Evolutionary conservation across 2,329 filamentous ascomycete genomes (phyloP).

Genomic region (Fusarium neocosmosporiellum): DNA sequence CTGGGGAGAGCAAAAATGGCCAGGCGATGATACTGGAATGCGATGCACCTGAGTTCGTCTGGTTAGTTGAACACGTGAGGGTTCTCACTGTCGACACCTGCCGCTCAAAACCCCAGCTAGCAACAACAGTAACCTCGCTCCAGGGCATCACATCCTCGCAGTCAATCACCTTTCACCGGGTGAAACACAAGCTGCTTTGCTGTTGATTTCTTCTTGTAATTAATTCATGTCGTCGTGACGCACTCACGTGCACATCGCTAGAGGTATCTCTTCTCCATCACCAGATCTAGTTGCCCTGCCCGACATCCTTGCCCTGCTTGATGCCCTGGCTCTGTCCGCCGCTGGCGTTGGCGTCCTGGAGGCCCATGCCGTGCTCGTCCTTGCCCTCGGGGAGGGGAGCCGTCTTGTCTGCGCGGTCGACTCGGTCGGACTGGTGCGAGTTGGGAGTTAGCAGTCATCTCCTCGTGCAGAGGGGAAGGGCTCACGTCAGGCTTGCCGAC

Average conservation of each 20-base stretch:
- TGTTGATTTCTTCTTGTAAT: constrained; percentile 27
- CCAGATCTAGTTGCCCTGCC: constrained; percentile 51
- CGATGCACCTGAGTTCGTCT: background rate
- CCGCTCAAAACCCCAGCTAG: background rate
- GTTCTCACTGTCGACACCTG: background rate
- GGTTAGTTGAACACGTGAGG: background rate
- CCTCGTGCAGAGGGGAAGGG: background rate
- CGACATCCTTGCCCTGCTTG: constrained; percentile 52
- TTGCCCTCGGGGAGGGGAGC: constrained; percentile 58
- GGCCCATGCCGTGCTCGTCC: constrained; percentile 55
- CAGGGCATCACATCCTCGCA: background rate
- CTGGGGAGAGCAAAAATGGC: background rate
- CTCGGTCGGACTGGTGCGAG: constrained; percentile 46
- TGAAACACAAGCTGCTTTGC: background rate
- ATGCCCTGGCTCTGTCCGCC: constrained; percentile 58
- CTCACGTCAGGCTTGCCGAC: constrained; percentile 53
- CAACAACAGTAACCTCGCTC: background rate
- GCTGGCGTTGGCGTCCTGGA: constrained; percentile 55
- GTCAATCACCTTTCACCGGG: background rate
- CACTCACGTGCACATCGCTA: constrained; percentile 20
- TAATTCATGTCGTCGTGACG: constrained; percentile 32
- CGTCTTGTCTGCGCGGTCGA: constrained; percentile 61
- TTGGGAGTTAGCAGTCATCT: background rate
- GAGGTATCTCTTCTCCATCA: constrained; percentile 20
- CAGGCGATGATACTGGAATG: background rate